Evolutionary conservation across 495 filamentous ascomycete genomes (phyloP).

Genomic region (Filosporella fistucella): DNA sequence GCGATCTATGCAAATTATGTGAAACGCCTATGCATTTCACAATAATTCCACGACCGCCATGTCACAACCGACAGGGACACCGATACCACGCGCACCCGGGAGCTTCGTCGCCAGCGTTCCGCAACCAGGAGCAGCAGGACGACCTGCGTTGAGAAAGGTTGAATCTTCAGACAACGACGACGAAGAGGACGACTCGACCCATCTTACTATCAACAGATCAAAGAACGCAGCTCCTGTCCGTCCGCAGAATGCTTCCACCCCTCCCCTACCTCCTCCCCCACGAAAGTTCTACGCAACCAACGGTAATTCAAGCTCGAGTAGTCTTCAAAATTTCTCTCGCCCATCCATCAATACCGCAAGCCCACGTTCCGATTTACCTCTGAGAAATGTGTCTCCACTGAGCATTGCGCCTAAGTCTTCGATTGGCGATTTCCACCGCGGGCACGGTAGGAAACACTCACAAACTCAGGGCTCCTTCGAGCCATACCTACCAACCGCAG

Average conservation of each 20-base stretch:
- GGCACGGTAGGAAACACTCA: slow-evolving; percentile 49
- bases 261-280: slow-evolving; percentile 4
- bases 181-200: slow-evolving; percentile 26
- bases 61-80: slow-evolving; percentile 46
- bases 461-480: slow-evolving; percentile 90
- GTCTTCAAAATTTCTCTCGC: slow-evolving; percentile 53
- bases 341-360: slow-evolving; percentile 7
- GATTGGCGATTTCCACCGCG: slow-evolving; percentile 14
- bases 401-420: slow-evolving; percentile 1
- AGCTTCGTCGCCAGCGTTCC: slow-evolving; percentile 50
- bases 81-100: slow-evolving; percentile 40
- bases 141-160: slow-evolving; percentile 34
- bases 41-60: slow-evolving; percentile 21
- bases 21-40: slow-evolving; percentile 21
- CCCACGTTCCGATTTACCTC: slow-evolving; percentile 10
- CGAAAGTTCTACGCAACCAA: slow-evolving; percentile 12
- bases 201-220: slow-evolving; percentile 22
- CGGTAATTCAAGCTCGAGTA: slow-evolving; percentile 24
- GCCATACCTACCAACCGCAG: slow-evolving; percentile 71
- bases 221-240: slow-evolving; percentile 11
- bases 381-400: slow-evolving; percentile 20
- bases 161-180: slow-evolving; percentile 37
- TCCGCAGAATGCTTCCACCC: slow-evolving; percentile 16
- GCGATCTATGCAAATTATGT: slow-evolving; percentile 16
- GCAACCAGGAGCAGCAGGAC: slow-evolving; percentile 28